These are phyloP conservation scores for Fraxinus platypoda DNA, from an alignment of 305 asterid genomes.

Conservation along the genomic window DNA sequence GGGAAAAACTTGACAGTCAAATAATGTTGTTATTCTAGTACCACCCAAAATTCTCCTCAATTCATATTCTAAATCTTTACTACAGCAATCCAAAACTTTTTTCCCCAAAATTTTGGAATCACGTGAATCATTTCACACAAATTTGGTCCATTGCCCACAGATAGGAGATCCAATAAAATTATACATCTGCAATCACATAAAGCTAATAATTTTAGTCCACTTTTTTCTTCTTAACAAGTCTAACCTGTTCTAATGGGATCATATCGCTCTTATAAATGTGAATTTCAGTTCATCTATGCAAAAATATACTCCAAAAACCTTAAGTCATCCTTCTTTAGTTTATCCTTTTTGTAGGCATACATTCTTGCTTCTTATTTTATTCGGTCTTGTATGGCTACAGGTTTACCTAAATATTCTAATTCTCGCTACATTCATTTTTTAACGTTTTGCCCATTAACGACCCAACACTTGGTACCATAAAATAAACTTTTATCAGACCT, in stretches of 20 bases:
- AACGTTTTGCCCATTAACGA: neutral
- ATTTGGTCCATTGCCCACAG: neutral
- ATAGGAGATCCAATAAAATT: neutral
- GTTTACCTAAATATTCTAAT: neutral
- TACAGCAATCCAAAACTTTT: neutral
- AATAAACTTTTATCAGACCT: neutral
- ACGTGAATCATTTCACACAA: neutral
- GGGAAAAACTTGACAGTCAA: conserved; percentile 2
- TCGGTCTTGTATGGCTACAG: neutral
- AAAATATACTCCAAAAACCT: neutral
- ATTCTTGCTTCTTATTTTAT: neutral
- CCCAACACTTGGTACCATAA: neutral
- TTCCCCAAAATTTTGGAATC: neutral
- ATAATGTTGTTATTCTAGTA: neutral
- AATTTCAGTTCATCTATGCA: neutral
- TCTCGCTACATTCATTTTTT: neutral
- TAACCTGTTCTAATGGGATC: neutral
- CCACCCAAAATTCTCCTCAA: neutral
- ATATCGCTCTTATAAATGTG: neutral
- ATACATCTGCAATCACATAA: neutral
- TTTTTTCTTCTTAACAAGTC: neutral
- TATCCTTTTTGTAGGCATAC: neutral
- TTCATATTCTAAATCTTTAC: neutral
- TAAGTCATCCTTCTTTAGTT: neutral
- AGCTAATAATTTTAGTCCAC: neutral